Conservation (phyloP, 345 rosid genomes). For the Erysimum cheiranthoides region DNA sequence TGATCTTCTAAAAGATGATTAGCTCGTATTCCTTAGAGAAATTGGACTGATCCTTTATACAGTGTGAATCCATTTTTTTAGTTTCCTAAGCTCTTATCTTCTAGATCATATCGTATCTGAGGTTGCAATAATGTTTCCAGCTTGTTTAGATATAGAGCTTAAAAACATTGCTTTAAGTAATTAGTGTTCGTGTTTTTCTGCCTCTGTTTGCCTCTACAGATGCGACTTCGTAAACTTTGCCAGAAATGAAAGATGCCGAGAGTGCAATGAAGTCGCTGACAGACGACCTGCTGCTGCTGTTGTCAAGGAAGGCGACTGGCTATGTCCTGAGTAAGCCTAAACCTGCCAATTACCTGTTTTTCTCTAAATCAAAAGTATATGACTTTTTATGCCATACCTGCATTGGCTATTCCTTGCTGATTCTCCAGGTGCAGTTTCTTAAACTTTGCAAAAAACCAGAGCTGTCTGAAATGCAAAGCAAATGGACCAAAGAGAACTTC, state of each 20-base stretch:
- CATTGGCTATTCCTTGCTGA: constrained; percentile 29
- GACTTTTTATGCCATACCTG: not conserved
- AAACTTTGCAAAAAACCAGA: constrained; percentile 68
- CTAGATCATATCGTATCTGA: not conserved
- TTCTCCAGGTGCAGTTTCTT: constrained; percentile 62
- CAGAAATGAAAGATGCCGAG: constrained; percentile 64
- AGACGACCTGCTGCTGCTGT: constrained; percentile 45
- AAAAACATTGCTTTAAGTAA: not conserved
- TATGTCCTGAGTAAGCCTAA: constrained; percentile 67
- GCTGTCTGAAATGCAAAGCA: constrained; percentile 69
- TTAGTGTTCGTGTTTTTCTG: not conserved
- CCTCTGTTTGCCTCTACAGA: constrained; percentile 45
- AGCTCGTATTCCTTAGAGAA: not conserved
- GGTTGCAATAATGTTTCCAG: not conserved
- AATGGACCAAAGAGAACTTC: constrained; percentile 60
- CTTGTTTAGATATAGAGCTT: constrained; percentile 13
- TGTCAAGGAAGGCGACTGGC: constrained; percentile 86
- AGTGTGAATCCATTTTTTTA: not conserved
- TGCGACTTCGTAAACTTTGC: constrained; percentile 75
- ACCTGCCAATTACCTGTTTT: not conserved
- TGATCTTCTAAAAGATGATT: constrained; percentile 5
- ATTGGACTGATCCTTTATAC: not conserved
- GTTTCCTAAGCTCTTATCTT: constrained; percentile 6
- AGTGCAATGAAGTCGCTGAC: constrained; percentile 68
- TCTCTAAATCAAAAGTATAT: not conserved